These are phyloP conservation scores for Acanthochlamys bracteata DNA, from an alignment of 106 monocot genomes.

Conservation along the genomic window DNA sequence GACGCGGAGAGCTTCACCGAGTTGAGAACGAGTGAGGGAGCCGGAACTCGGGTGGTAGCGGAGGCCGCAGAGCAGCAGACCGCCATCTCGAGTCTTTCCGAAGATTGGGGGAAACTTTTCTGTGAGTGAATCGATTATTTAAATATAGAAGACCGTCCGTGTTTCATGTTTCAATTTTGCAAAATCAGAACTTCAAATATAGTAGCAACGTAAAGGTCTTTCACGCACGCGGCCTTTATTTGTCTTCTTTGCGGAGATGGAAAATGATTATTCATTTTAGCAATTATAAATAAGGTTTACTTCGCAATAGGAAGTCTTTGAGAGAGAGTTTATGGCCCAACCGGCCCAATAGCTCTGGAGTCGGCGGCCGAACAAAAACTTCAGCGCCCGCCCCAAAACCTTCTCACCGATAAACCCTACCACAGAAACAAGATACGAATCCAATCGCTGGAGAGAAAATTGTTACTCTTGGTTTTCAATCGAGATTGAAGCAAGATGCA, in stretches of 20 bases:
- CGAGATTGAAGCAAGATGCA: conserved; percentile 36
- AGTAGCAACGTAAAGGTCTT: background rate
- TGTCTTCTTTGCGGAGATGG: too few relatives aligned
- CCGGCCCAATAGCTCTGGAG: too few relatives aligned
- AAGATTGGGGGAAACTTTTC: conserved; percentile 1
- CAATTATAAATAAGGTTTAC: too few relatives aligned
- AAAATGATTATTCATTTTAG: too few relatives aligned
- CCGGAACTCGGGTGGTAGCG: conserved; percentile 12
- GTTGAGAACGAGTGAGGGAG: background rate
- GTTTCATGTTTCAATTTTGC: background rate
- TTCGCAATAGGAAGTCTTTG: too few relatives aligned
- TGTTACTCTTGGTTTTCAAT: too few relatives aligned
- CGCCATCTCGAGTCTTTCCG: conserved; percentile 23
- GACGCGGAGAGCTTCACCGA: conserved; percentile 17
- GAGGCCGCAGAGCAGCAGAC: conserved; percentile 12
- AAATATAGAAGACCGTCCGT: background rate
- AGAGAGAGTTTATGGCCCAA: too few relatives aligned
- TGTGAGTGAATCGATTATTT: background rate
- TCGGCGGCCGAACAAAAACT: too few relatives aligned
- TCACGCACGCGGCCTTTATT: background rate
- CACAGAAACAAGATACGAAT: too few relatives aligned
- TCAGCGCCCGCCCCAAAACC: too few relatives aligned
- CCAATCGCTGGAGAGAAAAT: too few relatives aligned
- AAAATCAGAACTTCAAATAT: background rate
- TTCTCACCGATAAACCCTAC: too few relatives aligned